A percentile compares a stretch with the other conserved stretches of the same genome.
Conservation (phyloP, 345 rosid genomes). For the Triadica sebifera region DNA sequence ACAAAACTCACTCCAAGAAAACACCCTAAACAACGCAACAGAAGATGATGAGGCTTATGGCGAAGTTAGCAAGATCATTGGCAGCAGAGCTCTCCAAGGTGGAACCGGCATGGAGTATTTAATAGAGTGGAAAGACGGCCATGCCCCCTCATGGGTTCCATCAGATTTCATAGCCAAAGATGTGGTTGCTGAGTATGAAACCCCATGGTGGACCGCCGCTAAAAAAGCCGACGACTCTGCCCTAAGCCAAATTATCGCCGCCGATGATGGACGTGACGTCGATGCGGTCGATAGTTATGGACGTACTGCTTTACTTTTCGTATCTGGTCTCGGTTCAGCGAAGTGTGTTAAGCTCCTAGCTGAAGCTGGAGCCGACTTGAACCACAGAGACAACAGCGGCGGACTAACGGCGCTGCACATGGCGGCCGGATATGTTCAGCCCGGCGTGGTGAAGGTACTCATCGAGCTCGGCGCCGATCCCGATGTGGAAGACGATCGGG, state of each 20-base stretch:
- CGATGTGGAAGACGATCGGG: constrained; percentile 67
- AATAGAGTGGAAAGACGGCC: constrained; percentile 90
- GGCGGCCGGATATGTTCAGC: constrained; percentile 86
- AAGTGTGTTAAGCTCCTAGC: constrained; percentile 59
- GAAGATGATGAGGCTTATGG: constrained; percentile 62
- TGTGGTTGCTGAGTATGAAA: constrained; percentile 81
- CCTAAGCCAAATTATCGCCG: constrained; percentile 40
- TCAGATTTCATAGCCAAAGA: constrained; percentile 70
- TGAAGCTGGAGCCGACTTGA: constrained; percentile 68
- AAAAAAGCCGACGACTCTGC: constrained; percentile 77
- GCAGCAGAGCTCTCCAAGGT: constrained; percentile 52
- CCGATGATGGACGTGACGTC: constrained; percentile 58
- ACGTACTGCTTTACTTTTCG: constrained; percentile 78
- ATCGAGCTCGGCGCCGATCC: constrained; percentile 68
- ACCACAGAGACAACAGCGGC: constrained; percentile 62
- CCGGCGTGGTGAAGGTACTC: constrained; percentile 56
- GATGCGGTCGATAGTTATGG: constrained; percentile 79
- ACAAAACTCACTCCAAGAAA: constrained; percentile 19
- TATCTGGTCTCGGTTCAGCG: constrained; percentile 81
- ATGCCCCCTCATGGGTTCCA: constrained; percentile 79
- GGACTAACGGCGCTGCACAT: constrained; percentile 85
- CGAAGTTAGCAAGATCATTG: constrained; percentile 73
- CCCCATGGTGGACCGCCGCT: constrained; percentile 95
- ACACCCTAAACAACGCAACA: neutral
- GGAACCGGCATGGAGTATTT: constrained; percentile 73